Base-by-base conservation (phyloP, 805 yeast species). In the Sugiyamaella americana region DNA sequence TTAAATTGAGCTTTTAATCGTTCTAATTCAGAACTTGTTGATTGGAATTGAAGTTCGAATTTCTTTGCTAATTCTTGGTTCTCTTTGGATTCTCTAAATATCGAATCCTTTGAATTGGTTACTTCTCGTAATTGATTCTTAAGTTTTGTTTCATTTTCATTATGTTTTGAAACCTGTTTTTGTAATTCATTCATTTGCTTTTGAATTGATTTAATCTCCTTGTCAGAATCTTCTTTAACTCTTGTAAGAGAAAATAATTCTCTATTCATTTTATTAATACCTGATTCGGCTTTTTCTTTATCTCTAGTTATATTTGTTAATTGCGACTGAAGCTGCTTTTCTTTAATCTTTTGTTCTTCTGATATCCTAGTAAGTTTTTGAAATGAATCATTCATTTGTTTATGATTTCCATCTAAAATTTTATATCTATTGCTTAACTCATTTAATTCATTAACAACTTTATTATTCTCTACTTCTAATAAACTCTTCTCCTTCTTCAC, bases 191-290 rank as follows among this genome's bases (percentile, higher is more conserved):
- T 55, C 2, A 70, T 50, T 24, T 74, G 74, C 37, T 69, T 74
- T 47, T 78, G 75, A 38, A 73, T 50, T 3, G 54, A 57, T 35
- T 69, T 71, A 13, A 76, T 62, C 5, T 64, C 62, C 21, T 68
- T 67, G 39, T 74, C 79, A 4, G 73, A 56, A 0, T 74, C 73
- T 1, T 75, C 78, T 48, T 80, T 81, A 29, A 78, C 79, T 46
- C 76, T 78, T 0, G 79, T 73, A 37, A 87, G 67, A 41, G 75
- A 75, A 62, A 87, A 76, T 24, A 89, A 67, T 53, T 89, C 98
- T 35, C 91, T 70, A 46, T 82, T 84, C 95, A 89, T 85, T 55
- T 87, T 88, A 60, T 88, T 88, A 43, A 89, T 82, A 3, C 95
- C 97, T 49, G 79, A 82, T 57, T 89, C 96, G 1, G 91, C 84